These are phyloP conservation scores for Pelargonium myrrhifolium DNA, from an alignment of 441 rosid species.

Conservation along the genomic window DNA sequence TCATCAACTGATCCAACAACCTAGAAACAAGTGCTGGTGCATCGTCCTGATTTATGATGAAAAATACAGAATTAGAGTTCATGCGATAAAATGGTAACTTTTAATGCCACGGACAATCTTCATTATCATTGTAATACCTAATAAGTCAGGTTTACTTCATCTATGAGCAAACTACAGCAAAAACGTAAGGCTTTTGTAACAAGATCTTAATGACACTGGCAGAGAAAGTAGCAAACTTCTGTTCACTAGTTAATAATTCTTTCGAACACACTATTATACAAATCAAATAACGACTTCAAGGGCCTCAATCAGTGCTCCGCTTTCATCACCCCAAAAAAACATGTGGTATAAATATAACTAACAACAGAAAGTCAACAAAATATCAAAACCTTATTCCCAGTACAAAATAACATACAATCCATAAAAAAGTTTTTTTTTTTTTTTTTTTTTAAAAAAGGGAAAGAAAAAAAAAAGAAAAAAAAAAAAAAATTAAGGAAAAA, in stretches of 20 bases:
- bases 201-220: not conserved
- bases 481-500: too few relatives aligned
- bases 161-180: not conserved
- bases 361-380: not conserved
- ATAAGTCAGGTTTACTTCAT: not conserved
- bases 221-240: not conserved
- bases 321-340: not conserved
- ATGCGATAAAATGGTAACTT: not conserved
- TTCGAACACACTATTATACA: not conserved
- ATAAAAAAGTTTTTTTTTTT: not conserved
- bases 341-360: not conserved
- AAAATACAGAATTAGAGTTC: not conserved
- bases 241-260: not conserved
- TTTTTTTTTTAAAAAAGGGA: too few relatives aligned
- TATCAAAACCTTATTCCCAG: not conserved
- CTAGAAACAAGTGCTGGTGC: constrained; percentile 67
- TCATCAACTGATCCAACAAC: constrained; percentile 78
- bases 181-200: not conserved
- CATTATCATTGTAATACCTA: not conserved
- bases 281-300: not conserved
- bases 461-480: too few relatives aligned
- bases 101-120: not conserved
- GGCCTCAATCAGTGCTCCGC: not conserved
- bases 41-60: constrained; percentile 49
- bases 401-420: not conserved